Evolutionary conservation across 306 rosid genomes (phyloP).

Genomic region (Inga laurina): DNA sequence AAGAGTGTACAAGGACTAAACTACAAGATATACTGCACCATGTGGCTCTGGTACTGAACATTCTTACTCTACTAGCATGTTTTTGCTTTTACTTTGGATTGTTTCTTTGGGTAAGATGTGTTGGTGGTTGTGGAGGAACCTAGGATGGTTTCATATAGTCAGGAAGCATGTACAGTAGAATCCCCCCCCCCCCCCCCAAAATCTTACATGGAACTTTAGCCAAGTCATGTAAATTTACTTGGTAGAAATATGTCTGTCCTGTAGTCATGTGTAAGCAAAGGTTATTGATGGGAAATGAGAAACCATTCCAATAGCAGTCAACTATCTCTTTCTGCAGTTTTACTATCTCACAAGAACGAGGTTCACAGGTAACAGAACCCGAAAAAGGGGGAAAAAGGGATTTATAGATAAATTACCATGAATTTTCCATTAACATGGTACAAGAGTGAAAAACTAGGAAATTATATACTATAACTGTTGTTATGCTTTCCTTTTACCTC

Average conservation of each 20-base stretch:
- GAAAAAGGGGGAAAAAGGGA: background rate
- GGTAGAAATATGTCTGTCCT: background rate
- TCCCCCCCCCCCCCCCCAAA: background rate
- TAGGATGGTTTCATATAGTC: background rate
- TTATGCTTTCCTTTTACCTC: background rate
- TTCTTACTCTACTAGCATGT: background rate
- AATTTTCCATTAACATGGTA: background rate
- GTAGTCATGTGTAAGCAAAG: background rate
- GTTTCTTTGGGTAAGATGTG: constrained; percentile 2
- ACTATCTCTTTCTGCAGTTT: background rate
- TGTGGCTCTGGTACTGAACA: constrained; percentile 10
- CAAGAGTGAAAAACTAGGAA: background rate
- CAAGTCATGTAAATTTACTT: background rate
- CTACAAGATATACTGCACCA: constrained; percentile 4
- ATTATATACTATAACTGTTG: background rate
- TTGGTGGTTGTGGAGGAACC: constrained; percentile 1
- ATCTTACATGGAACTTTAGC: background rate
- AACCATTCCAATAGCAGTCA: background rate
- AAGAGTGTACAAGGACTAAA: background rate
- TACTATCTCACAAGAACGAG: background rate
- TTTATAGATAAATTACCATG: constrained; percentile 1
- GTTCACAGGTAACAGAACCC: background rate
- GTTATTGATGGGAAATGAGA: background rate
- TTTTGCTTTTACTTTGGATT: background rate
- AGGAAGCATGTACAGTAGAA: constrained; percentile 22